phyloP scores from a whole-genome alignment of 306 rosid species.

The Cicer yamashitae region DNA sequence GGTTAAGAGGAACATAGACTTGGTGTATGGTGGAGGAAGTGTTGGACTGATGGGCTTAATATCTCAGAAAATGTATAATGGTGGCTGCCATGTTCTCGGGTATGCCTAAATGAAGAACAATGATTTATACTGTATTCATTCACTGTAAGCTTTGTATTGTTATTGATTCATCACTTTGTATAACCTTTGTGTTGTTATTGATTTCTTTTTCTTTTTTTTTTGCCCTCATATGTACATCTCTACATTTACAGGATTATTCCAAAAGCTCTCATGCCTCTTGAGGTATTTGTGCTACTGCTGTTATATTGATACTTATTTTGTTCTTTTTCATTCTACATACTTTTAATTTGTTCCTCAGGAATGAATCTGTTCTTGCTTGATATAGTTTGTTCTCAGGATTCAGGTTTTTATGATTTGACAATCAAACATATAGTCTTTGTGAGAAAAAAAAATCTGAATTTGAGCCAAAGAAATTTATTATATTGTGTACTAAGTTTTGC shows the following conservation, averaged over 20 bases:
- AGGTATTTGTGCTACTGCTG: constrained; percentile 59
- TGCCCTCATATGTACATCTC: background rate
- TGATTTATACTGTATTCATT: constrained; percentile 7
- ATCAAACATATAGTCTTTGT: constrained; percentile 8
- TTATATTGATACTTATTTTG: background rate
- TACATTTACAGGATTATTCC: constrained; percentile 80
- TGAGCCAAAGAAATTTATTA: background rate
- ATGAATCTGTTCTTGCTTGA: constrained; percentile 32
- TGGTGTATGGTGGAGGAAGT: constrained; percentile 93
- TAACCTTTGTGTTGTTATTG: constrained; percentile 38
- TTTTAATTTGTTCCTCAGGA: constrained; percentile 8
- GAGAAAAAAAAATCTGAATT: constrained; percentile 12
- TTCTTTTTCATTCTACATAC: background rate
- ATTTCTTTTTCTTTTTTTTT: background rate
- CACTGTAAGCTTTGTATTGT: constrained; percentile 24
- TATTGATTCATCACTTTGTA: constrained; percentile 38
- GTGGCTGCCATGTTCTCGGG: constrained; percentile 92
- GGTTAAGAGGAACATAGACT: constrained; percentile 79
- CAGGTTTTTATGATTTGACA: constrained; percentile 2
- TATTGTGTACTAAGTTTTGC: background rate
- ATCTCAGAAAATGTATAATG: constrained; percentile 75
- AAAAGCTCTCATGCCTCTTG: constrained; percentile 81
- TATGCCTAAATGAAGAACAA: constrained; percentile 43
- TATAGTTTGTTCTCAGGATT: constrained; percentile 12
- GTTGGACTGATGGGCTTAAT: constrained; percentile 86